Evolutionary conservation across 2,329 filamentous ascomycete species (phyloP).

Genomic region (Lomentospora prolificans): DNA sequence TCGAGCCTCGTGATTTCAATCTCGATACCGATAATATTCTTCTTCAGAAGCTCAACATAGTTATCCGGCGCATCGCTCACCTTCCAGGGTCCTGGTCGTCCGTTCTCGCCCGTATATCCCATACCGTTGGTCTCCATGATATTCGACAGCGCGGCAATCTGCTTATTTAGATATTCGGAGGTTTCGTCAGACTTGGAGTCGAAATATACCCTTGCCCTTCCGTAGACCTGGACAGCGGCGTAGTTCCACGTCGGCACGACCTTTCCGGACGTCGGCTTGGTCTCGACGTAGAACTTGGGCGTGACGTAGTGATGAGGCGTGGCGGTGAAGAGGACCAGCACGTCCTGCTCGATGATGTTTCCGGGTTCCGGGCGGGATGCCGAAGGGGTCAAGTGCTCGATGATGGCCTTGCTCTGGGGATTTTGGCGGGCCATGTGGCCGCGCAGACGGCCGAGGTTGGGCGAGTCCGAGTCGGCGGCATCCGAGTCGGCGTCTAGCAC

Average conservation of each 20-base stretch:
- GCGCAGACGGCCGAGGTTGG: conserved; percentile 36
- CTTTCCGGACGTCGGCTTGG: conserved; percentile 54
- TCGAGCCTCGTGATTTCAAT: conserved; percentile 43
- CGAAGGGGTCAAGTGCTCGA: conserved; percentile 28
- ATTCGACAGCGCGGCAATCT: conserved; percentile 42
- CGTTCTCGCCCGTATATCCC: conserved; percentile 36
- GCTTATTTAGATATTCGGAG: conserved; percentile 34
- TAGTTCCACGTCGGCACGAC: conserved; percentile 67
- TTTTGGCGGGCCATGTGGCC: conserved; percentile 56
- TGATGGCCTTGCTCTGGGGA: conserved; percentile 52
- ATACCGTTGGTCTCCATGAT: conserved; percentile 45
- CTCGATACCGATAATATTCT: conserved; percentile 51
- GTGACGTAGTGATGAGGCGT: conserved; percentile 55
- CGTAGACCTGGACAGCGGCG: conserved; percentile 53
- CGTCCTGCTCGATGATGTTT: conserved; percentile 37
- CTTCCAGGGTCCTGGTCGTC: conserved; percentile 36
- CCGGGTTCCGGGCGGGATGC: conserved; percentile 10
- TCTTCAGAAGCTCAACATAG: conserved; percentile 48
- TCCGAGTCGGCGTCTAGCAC: conserved; percentile 35
- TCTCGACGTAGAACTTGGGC: conserved; percentile 57
- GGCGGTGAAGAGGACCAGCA: conserved; percentile 51
- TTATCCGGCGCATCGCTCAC: conserved; percentile 45
- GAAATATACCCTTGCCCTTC: conserved; percentile 41
- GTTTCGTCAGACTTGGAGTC: conserved; percentile 37
- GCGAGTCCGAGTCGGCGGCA: conserved; percentile 26